Conservation (phyloP, 345 rosid species). For the Noccaea bulbosa region DNA sequence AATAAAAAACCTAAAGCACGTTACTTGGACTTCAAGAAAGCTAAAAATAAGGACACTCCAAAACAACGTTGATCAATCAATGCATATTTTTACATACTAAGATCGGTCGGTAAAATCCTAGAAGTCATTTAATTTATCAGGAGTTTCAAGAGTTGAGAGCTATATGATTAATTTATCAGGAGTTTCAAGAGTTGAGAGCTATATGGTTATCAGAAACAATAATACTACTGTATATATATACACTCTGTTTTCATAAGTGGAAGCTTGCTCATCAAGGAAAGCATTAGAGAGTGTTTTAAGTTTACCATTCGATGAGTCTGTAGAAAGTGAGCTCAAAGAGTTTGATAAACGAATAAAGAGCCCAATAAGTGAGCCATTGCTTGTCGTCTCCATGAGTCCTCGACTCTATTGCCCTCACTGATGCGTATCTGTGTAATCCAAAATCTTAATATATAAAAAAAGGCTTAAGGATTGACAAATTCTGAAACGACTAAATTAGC, state of each 20-base stretch:
- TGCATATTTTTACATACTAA: background rate
- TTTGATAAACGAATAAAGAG: conserved; percentile 77
- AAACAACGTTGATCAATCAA: background rate
- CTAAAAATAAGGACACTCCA: background rate
- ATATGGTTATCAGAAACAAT: background rate
- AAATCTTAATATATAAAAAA: background rate
- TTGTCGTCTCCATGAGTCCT: conserved; percentile 63
- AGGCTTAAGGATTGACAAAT: background rate
- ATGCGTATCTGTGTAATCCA: conserved; percentile 57
- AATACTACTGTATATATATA: too few species aligned
- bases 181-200: background rate
- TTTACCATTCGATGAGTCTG: conserved; percentile 60
- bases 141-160: background rate
- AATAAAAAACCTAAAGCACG: background rate
- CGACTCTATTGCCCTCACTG: conserved; percentile 78
- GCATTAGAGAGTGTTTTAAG: background rate
- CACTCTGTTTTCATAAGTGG: conserved; percentile 2
- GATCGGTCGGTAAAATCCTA: background rate
- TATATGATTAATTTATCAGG: background rate
- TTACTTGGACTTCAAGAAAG: conserved; percentile 2
- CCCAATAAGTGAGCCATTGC: conserved; percentile 91
- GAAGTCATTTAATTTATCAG: background rate
- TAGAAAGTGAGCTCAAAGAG: conserved; percentile 79
- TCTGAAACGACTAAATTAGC: background rate
- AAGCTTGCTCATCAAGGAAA: conserved; percentile 19